Conservation (phyloP, 176 grass and related monocot genomes). For the Cenchrus purpureus region DNA sequence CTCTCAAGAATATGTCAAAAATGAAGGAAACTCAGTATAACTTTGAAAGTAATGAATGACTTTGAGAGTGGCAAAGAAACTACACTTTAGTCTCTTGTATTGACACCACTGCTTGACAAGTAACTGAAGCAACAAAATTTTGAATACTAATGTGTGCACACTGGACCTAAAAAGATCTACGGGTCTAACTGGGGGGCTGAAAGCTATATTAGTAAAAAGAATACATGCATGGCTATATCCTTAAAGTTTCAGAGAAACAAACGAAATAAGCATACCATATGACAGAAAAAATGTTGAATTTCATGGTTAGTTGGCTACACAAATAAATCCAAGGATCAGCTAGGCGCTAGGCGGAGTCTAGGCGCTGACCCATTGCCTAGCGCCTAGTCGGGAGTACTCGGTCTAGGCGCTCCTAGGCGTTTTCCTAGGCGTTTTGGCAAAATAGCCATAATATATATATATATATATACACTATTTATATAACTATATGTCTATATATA, state of each 20-base stretch:
- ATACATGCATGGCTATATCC: no score
- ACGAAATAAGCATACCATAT: background rate
- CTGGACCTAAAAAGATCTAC: background rate
- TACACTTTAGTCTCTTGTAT: background rate
- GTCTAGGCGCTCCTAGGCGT: no score
- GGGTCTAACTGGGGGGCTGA: background rate
- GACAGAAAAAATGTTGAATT: background rate
- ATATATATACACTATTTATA: no score
- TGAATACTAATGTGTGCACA: constrained; percentile 4
- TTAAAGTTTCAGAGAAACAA: constrained; percentile 4
- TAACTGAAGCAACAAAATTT: background rate
- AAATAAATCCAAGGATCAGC: no score
- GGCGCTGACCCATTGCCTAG: no score
- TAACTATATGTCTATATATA: no score
- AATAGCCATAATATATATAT: no score
- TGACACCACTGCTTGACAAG: background rate
- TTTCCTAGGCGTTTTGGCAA: no score
- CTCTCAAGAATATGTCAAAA: constrained; percentile 56
- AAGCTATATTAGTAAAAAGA: no score
- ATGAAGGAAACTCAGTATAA: constrained; percentile 24
- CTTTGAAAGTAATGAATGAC: constrained; percentile 9
- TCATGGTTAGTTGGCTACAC: background rate
- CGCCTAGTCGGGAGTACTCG: no score
- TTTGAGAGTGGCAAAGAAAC: constrained; percentile 25
- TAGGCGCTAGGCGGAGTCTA: no score